Evolutionary conservation across 768 basidiomycete genomes (phyloP), one percentile per base, ranked within the genome.

Genomic region (Boletus sensibilis): DNA sequence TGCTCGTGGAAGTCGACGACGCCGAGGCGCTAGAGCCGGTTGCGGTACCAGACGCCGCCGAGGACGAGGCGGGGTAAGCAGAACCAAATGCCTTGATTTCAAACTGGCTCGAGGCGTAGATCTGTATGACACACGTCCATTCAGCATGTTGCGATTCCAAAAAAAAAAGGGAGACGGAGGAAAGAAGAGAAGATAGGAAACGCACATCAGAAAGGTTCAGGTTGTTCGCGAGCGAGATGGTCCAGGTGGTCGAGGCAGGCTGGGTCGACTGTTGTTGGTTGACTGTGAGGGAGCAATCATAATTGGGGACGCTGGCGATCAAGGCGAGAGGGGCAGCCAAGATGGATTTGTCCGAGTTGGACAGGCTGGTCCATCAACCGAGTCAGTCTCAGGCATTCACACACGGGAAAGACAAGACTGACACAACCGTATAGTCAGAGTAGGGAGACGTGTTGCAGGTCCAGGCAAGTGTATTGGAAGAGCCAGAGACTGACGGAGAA

Each of bases 391-490:
- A 5, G 18, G 52, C 20, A 42, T 55, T 53, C 54, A 25, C 35
- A 43, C 50, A 48, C 27, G 65, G 38, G 31, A 44, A 54, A 11
- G 34, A 57, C 31, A 27, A 14, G 38, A 52, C 56, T 25, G 38
- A 78, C 84, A 61, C 67, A 46, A 87, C 70, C 10, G 80, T 86
- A 62, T 81, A 89, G 5, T 68, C 68, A 5, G 58, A 29, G 44
- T 71, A 65, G 14, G 74, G 62, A 12, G 77, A 69, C 31, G 74
- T 64, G 4, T 76, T 42, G 72, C 87, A 89, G 3, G 74, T 75
- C 87, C 87, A 89, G 3, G 70, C 62, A 41, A 89, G 63, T n/a
- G 75, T 76, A 68, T 89, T 89, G n/a, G 46, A 23, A 10, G 83
- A 82, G 50, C 75, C 58, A 11, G 82, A 77, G 53, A 89, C 87